Conservation (phyloP, 23 red algal genomes). For the Gracilariopsis chorda region DNA sequence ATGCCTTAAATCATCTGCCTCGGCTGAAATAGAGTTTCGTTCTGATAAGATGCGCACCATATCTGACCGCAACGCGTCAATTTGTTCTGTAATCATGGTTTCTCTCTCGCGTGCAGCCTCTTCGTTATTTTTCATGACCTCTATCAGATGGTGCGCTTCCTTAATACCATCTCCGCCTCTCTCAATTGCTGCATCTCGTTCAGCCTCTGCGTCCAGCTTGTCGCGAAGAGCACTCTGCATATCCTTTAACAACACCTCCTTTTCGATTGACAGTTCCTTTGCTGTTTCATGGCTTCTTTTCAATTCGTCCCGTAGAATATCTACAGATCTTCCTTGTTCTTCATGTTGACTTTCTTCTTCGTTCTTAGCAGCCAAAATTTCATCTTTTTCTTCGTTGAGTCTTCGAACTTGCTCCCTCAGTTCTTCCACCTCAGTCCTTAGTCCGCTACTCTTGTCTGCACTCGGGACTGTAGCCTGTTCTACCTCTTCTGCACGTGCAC, state of each 20-base stretch:
- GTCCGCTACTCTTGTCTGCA: too few relatives aligned
- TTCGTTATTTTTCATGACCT: constrained; percentile 4
- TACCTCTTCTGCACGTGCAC: too few relatives aligned
- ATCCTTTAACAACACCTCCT: background rate
- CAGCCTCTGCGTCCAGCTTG: constrained; percentile 12
- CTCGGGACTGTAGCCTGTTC: too few relatives aligned
- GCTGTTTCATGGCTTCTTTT: background rate
- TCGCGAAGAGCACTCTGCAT: background rate
- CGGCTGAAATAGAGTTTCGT: constrained; percentile 3
- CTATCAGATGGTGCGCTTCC: constrained; percentile 20
- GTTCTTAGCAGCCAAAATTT: background rate
- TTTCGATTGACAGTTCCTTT: background rate
- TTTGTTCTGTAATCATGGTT: constrained; percentile 12
- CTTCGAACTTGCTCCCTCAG: background rate
- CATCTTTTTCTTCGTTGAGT: constrained; percentile 15
- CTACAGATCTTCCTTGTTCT: constrained; percentile 3
- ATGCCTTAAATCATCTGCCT: constrained; percentile 14
- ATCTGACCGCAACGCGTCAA: constrained; percentile 26
- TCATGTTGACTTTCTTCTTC: background rate
- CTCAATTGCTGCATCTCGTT: constrained; percentile 46
- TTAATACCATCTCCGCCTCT: constrained; percentile 40
- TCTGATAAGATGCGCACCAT: constrained; percentile 28
- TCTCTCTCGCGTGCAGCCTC: constrained; percentile 17
- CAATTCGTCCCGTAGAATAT: constrained; percentile 27
- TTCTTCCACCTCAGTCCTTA: background rate